Base-by-base conservation (phyloP, 306 rosid genomes). In the Boehmeria nivea region DNA sequence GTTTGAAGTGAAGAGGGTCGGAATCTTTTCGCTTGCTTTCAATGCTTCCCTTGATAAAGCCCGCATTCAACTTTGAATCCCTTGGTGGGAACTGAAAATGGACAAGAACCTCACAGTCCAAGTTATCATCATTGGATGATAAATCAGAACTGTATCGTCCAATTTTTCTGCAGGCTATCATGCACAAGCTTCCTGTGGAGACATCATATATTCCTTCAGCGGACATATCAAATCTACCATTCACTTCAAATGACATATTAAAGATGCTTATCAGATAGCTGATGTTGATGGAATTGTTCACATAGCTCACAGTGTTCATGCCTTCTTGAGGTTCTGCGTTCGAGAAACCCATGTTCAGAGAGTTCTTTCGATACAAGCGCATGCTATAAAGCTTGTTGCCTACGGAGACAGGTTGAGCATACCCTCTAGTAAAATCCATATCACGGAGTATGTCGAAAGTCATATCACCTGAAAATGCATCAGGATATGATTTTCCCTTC, bases 201-300 rank as follows among this genome's bases (percentile, higher is more conserved):
- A 69, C 57, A 73, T 83, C 77, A 76, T 83, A 83, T 11, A 59
- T 23, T 62, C 95, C 91, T 69, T 86, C 90, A 1, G 85, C 88
- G 20, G 59, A 57, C 46, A 83, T 70, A 11, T 55, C 56, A 60
- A 39, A 8, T 20, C 33, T 14, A 12, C 26, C 55, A 8, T 50
- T 50, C 8, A 8, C 5, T 23, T 25, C 18, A 15, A 9, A 15
- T 16, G 20, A 50, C 15, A 1, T 1, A 33, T 6, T 23, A 33
- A 13, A 50, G 13, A 68, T 45, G 57, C 26, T 34, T 24, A 66
- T 76, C 10, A 2, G 16, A 51, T 61, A 70, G 69, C 81, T 76
- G 19, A 66, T 66, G 3, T 67, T 71, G 50, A 33, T 37, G 8
- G 22, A 39, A 15, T 18, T 42, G 14, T 25, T 49, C 12, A 9